A percentile compares a stretch with the other conserved stretches of the same genome.
Evolutionary conservation across 805 yeast species (phyloP).

Genomic region (Lipomyces japonicus): DNA sequence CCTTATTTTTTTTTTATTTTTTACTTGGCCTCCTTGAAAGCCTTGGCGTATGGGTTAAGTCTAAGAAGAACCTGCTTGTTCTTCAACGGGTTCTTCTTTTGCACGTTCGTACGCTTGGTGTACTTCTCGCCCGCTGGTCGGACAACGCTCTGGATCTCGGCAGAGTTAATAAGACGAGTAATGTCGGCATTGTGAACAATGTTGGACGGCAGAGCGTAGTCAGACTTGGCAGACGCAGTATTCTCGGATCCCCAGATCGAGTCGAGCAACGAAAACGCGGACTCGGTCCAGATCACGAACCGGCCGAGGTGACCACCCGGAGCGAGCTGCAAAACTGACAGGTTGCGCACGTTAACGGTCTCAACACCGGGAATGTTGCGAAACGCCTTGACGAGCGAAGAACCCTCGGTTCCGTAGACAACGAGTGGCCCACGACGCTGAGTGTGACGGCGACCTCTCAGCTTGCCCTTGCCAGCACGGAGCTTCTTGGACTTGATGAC

Average conservation of each 20-base stretch:
- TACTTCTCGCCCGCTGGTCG: constrained; percentile 93
- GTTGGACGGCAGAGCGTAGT: constrained; percentile 91
- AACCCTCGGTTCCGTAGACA: constrained; percentile 89
- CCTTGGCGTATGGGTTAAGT: constrained; percentile 99
- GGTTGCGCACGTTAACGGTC: constrained; percentile 84
- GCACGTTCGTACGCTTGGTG: constrained; percentile 91
- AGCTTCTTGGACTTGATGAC: constrained; percentile 97
- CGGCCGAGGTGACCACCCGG: constrained; percentile 99
- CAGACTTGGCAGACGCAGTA: constrained; percentile 76
- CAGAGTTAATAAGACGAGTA: constrained; percentile 95
- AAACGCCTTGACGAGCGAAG: constrained; percentile 96
- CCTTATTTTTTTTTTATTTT: constrained; percentile 1
- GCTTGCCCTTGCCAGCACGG: constrained; percentile 99
- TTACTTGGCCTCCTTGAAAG: constrained; percentile 46
- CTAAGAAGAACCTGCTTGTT: constrained; percentile 97
- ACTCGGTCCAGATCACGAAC: constrained; percentile 99
- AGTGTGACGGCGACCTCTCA: constrained; percentile 99
- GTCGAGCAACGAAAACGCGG: constrained; percentile 96
- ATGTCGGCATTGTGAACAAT: constrained; percentile 93
- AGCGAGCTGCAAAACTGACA: constrained; percentile 96
- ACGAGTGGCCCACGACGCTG: constrained; percentile 99
- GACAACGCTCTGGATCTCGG: constrained; percentile 97
- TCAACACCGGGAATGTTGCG: constrained; percentile 99
- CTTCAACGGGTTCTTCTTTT: constrained; percentile 99
- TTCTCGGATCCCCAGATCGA: constrained; percentile 94